These are phyloP conservation scores for Penstemon eatonii DNA, from an alignment of 257 asterid genomes.

Conservation along the genomic window DNA sequence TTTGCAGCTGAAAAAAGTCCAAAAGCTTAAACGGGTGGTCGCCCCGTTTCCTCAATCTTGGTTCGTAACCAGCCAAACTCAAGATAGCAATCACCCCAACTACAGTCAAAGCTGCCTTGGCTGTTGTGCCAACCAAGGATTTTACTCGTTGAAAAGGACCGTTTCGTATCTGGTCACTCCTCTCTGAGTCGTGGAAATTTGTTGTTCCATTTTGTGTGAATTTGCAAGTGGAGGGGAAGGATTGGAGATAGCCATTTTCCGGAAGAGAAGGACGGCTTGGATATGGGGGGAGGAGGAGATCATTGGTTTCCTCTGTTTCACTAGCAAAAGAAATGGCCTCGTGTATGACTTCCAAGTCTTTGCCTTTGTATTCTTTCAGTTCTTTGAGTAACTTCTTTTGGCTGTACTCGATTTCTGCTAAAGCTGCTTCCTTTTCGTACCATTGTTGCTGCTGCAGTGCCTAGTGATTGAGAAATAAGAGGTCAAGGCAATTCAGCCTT, in stretches of 20 bases:
- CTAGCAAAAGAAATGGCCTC: constrained; percentile 90
- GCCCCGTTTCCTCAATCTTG: constrained; percentile 59
- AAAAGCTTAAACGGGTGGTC: constrained; percentile 43
- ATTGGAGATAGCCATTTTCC: constrained; percentile 46
- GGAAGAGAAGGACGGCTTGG: constrained; percentile 74
- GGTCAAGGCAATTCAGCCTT: not conserved
- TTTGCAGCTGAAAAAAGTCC: constrained; percentile 42
- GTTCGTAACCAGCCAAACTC: constrained; percentile 81
- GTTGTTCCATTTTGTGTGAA: constrained; percentile 51
- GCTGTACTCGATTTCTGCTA: constrained; percentile 70
- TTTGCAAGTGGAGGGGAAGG: constrained; percentile 41
- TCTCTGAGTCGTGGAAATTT: constrained; percentile 29
- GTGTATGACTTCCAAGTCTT: constrained; percentile 69
- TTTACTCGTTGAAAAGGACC: constrained; percentile 40
- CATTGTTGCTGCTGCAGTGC: constrained; percentile 83
- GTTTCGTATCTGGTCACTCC: constrained; percentile 25
- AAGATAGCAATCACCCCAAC: constrained; percentile 64
- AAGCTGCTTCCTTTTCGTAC: constrained; percentile 81
- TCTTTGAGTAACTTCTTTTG: constrained; percentile 78
- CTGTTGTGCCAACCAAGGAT: constrained; percentile 51
- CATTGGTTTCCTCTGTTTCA: constrained; percentile 72
- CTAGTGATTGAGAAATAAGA: constrained; percentile 33
- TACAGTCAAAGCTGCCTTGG: constrained; percentile 63
- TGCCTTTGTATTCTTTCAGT: constrained; percentile 84
- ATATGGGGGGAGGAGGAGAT: constrained; percentile 96